These are phyloP conservation scores for Herpetomonas samuelpessoai DNA, from an alignment of 208 protist genomes.

Conservation along the genomic window DNA sequence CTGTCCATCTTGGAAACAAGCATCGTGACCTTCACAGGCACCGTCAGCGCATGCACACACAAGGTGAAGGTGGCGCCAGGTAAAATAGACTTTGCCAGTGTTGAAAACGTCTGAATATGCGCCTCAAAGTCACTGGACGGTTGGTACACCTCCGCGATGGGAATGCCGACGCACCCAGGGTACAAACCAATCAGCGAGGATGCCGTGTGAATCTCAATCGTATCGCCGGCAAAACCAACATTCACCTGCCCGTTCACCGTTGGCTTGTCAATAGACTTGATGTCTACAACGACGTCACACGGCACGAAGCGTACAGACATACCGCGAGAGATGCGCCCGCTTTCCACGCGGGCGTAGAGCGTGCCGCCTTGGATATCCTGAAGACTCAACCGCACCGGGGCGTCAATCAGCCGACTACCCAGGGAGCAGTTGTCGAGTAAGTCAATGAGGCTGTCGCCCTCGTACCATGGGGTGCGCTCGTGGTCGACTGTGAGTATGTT, in stretches of 20 bases:
- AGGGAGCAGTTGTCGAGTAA: conserved; percentile 74
- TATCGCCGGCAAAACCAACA: conserved; percentile 76
- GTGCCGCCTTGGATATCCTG: conserved; percentile 60
- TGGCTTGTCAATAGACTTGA: conserved; percentile 60
- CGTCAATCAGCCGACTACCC: conserved; percentile 58
- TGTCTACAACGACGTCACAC: conserved; percentile 40
- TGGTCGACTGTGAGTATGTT: conserved; percentile 45
- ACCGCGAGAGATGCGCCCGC: conserved; percentile 48
- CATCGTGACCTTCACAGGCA: conserved; percentile 59
- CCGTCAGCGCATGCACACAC: conserved; percentile 63
- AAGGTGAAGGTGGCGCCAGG: conserved; percentile 71
- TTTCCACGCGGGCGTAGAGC: conserved; percentile 78
- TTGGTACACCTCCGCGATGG: conserved; percentile 14
- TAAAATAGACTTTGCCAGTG: conserved; percentile 58
- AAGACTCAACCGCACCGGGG: conserved; percentile 67
- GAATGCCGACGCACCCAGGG: conserved; percentile 60
- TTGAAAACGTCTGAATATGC: conserved; percentile 74
- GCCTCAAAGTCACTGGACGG: conserved; percentile 72
- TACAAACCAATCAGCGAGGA: conserved; percentile 51
- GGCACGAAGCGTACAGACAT: conserved; percentile 58
- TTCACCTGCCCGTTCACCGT: conserved; percentile 48
- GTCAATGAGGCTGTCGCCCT: conserved; percentile 58
- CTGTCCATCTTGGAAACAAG: conserved; percentile 71
- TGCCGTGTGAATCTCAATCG: conserved; percentile 57
- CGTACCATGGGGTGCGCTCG: conserved; percentile 63